Base-by-base conservation (phyloP, 371 early-diverging fungal genomes). In the Gilbertella persicaria region DNA sequence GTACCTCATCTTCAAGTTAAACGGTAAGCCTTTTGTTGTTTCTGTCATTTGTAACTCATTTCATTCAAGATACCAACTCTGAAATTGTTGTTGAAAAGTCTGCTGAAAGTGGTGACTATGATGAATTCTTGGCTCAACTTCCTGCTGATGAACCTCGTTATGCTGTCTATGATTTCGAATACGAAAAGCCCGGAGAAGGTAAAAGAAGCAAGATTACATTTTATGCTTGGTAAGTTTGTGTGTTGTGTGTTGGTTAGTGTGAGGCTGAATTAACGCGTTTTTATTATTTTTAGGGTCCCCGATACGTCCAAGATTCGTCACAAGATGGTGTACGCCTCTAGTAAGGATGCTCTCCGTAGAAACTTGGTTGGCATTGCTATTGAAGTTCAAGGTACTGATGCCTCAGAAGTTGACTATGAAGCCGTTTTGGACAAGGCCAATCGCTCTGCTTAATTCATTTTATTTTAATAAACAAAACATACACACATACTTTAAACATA, bases 281-380 rank as follows among this genome's bases (percentile, higher is more conserved):
- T 17, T 39, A 24, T 24, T 43, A 16, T 41, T 19, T 40, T n/a
- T 71, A 93, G 93, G 93, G 69, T 88, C 20, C 97, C 97, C 20
- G 95, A 95, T 61, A 70, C 57, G 12, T 73, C 94, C 49, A 86
- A 79, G 64, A 67, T 94, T 58, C 88, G 82, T 68, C 51, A 78
- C 60, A 95, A 94, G 86, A 97, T 97, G 97, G 39, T 95, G 63
- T 96, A 94, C 79, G 87, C 97, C 45, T 84, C 92, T 49, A 87
- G 87, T 80, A 94, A 92, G 78, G 88, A 88, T 36, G 87, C 86
- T 45, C 64, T 97, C 36, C 86, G 90, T 68, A 86, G 77, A 71
- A 67, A 70, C 45, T 81, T 95, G 46, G 82, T 80, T 38, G 96
- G 95, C 48, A 54, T 94, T 52, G 82, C 75, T 48, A 67, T 77